Base-by-base conservation (phyloP, 352 stramenopile species). In the Aphanomyces cochlioides region DNA sequence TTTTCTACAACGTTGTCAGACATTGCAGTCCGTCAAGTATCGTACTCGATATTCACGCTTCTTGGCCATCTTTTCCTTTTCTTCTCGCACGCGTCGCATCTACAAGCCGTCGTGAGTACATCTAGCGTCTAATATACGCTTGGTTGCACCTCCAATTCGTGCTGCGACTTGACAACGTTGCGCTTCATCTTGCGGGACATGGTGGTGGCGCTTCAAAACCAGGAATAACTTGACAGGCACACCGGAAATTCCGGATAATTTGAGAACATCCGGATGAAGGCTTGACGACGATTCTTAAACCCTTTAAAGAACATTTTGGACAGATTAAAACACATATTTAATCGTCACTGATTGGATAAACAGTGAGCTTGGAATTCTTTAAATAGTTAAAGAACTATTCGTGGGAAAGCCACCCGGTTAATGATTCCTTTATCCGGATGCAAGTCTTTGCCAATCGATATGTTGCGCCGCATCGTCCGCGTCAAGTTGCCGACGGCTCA, bases 141-240 rank as follows among this genome's bases (percentile, higher is more conserved):
- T 8, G 19, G 5, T 63, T 59, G 56, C 65, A 89, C 82, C 74
- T 91, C 84, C 48, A 89, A 74, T 71, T 91, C 84, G 74, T 89
- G 87, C 81, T 91, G 84, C 10, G 84, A 82, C 75, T 91, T 90
- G 65, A 90, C 88, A 66, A 88, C 87, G 74, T 75, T 84, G 66
- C 83, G 82, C 73, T 88, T 91, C 74, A 90, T 90, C 81, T 91
- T 91, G 73, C 81, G 81, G 53, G 84, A 91, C 84, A 91, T 91
- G 54, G 40, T 73, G 67, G 13, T 57, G 19, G 28, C 28, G 28
- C 28, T 28, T 28, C 28, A 28, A 28, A 28, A 28, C 28, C 28
- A 28, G 28, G 28, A 28, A 28, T 28, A 28, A 28, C 28, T 28
- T 28, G 28, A 28, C 28, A 28, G 28, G 28, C 28, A 28, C 28